Evolutionary conservation across 352 stramenopile genomes (phyloP), one percentile per base, ranked within the genome.

Genomic region (Thalassiosira mediterranea): DNA sequence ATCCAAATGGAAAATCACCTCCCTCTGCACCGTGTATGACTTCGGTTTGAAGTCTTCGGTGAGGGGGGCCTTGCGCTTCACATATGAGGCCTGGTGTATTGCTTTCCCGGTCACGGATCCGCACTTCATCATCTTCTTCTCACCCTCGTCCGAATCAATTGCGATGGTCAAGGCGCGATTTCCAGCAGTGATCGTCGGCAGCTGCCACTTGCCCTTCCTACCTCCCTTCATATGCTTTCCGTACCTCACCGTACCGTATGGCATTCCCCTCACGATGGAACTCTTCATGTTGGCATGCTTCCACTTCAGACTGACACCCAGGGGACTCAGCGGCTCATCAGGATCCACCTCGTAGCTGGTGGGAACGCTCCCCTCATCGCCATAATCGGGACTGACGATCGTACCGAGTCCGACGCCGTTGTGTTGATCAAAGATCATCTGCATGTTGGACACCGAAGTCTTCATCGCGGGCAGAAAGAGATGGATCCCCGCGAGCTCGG

Each of bases 401-500:
- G 69, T 31, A 17, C 75, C 75, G 8, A 84, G 49, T 13, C 60
- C 68, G 4, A 84, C 21, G 32, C 69, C 69, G 47, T 77, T 80
- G n/a, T 52, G 34, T 19, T 57, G 63, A 49, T 84, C 62, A 61
- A 76, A 84, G 13, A 84, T 59, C 69, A 84, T 84, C 69, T 84
- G 75, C 56, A 84, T 77, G 59, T 80, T 80, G 11, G 32, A 59
- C 1, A 42, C 10, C 1, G 15, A 37, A 26, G 70, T 26, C 42
- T 72, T 77, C 40, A 80, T 52, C 5, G 72, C 64, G 2, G 69
- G 75, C 29, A 78, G 17, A 38, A 72, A 76, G 0, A 84, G 28
- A 15, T 75, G 25, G 58, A 80, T 76, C 15, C 69, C 75, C 15
- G 75, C 70, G 56, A 84, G 72, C 0, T 17, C 7, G 2, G 51